Evolutionary conservation across 78 protist species (phyloP).

Genomic region (Guillardia theta): DNA sequence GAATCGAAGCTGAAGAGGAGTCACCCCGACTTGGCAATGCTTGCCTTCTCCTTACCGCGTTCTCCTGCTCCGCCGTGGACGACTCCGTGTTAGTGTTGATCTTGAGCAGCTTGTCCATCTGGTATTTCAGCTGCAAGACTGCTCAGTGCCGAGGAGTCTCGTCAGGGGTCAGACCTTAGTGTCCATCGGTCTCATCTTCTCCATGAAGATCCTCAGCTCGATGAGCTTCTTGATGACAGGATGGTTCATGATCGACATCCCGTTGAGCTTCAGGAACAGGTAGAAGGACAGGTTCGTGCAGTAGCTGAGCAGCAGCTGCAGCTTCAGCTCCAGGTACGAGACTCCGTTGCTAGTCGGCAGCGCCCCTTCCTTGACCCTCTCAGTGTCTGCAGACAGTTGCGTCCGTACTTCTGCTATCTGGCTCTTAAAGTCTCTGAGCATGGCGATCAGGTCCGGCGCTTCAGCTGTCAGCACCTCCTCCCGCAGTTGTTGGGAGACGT

Average conservation of each 20-base stretch:
- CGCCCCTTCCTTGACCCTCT: slow-evolving; percentile 39
- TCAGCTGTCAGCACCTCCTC: too few relatives aligned
- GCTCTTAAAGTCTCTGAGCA: not conserved
- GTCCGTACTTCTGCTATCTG: slow-evolving; percentile 16
- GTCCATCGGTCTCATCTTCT: slow-evolving; percentile 71
- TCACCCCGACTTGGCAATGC: too few relatives aligned
- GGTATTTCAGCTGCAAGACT: too few relatives aligned
- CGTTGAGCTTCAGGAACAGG: slow-evolving; percentile 77
- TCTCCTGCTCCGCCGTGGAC: not conserved
- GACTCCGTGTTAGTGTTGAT: too few relatives aligned
- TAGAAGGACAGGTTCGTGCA: slow-evolving; percentile 79
- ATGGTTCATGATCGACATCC: slow-evolving; percentile 55
- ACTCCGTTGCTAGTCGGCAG: slow-evolving; percentile 67
- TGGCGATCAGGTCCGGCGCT: not conserved
- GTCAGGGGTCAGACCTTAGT: too few relatives aligned
- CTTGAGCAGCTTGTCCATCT: slow-evolving; percentile 57
- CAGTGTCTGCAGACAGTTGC: slow-evolving; percentile 52
- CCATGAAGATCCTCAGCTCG: not conserved
- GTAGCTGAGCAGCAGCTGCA: slow-evolving; percentile 64
- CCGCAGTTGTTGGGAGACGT: too few relatives aligned
- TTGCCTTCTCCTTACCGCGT: not conserved
- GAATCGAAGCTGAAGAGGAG: too few relatives aligned
- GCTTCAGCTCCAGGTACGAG: slow-evolving; percentile 65
- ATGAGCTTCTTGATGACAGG: not conserved
- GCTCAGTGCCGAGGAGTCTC: too few relatives aligned